Base-by-base conservation (phyloP, 768 basidiomycete genomes). In the Trametes maxima region DNA sequence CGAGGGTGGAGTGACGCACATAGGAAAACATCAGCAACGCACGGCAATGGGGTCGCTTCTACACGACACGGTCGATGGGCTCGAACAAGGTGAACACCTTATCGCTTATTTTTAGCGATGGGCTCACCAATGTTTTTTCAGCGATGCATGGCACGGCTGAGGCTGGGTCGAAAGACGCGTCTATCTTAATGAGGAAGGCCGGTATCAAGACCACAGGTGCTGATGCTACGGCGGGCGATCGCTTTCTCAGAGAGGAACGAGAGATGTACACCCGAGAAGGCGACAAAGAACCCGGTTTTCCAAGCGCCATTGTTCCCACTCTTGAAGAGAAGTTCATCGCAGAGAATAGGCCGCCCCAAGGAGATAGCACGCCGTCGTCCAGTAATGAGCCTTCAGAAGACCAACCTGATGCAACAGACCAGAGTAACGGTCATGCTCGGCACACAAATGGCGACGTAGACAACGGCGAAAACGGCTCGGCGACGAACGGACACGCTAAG, bases 301-400 rank as follows among this genome's bases (percentile, higher is more conserved):
- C 86, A 0, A 82, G 84, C 59, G 74, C 85, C 0, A 78, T 82
- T 7, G 83, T 90, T 1, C 89, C 90, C 1, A 89, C 85, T 0
- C 69, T 90, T 13, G 91, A 91, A 70, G 87, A 90, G 71, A 85
- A 86, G 70, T 78, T 77, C 2, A 74, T 88, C 25, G 69, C 74
- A 13, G 89, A 92, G 65, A 22, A 60, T 2, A 62, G 62, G 14
- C 60, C 57, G 21, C 60, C 53, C 11, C 25, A 68, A 33, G 71
- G 77, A 16, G 72, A 79, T 52, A 64, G 63, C 2, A 64, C 69
- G 13, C 71, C 55, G 35, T 51, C 66, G 5, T 65, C 74, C 3
- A 67, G 76, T 16, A 60, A 66, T 25, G 74, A 78, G 44, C 72
- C 70, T n/a, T 56, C 69, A n/a, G 67, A 67, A 14, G 75, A 53